phyloP scores from a whole-genome alignment of 1,284 basidiomycete genomes.

The Cerioporus squamosus region DNA sequence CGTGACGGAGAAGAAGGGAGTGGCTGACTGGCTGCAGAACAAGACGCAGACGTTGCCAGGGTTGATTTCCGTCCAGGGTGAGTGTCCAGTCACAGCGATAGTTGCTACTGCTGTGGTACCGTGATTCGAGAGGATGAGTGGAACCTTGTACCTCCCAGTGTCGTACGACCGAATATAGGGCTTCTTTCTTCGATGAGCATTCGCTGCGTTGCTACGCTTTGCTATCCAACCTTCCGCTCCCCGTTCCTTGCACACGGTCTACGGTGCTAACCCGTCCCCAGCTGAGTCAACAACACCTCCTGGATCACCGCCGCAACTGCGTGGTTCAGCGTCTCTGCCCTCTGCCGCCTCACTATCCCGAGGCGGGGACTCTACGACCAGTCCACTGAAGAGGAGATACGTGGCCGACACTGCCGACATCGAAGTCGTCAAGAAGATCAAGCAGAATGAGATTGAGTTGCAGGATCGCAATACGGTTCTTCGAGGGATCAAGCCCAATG shows the following conservation, averaged over 20 bases:
- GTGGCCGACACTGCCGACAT: slow-evolving; percentile 78
- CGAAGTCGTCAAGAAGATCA: slow-evolving; percentile 85
- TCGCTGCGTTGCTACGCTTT: no score
- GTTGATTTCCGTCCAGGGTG: slow-evolving; percentile 61
- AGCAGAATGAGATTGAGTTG: slow-evolving; percentile 72
- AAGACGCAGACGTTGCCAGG: slow-evolving; percentile 58
- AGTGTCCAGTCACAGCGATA: slow-evolving; percentile 28
- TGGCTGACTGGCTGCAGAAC: slow-evolving; percentile 86
- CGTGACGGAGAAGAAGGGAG: slow-evolving; percentile 82
- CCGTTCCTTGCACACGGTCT: not conserved
- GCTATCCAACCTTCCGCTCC: no score
- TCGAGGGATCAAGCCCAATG: slow-evolving; percentile 77
- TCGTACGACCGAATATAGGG: no score
- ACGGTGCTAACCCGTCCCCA: slow-evolving; percentile 8
- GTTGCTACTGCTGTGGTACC: not conserved
- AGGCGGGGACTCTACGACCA: slow-evolving; percentile 41
- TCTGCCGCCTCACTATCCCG: slow-evolving; percentile 42
- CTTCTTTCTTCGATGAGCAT: no score
- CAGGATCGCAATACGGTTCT: slow-evolving; percentile 78
- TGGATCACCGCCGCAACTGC: slow-evolving; percentile 56
- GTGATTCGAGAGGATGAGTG: not conserved
- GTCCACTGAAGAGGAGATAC: slow-evolving; percentile 77
- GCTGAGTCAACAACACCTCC: slow-evolving; percentile 63
- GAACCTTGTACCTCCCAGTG: no score
- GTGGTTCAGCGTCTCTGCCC: slow-evolving; percentile 32